Conservation (phyloP, 352 stramenopile genomes). For the Aphanomyces astaci region DNA sequence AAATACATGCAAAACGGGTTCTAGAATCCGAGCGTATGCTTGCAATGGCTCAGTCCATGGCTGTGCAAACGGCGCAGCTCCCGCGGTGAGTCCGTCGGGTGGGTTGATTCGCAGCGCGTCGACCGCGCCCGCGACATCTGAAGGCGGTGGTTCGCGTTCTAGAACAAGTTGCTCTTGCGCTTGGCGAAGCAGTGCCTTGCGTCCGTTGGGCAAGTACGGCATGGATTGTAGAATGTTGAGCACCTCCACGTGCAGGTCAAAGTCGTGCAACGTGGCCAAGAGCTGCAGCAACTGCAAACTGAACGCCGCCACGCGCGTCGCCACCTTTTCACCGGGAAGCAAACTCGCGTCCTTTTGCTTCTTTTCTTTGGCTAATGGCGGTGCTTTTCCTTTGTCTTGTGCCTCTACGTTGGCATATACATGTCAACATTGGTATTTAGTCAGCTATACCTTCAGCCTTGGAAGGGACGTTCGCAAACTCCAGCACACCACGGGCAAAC, state of each 20-base stretch:
- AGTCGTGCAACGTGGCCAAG: not conserved
- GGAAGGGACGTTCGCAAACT: not conserved
- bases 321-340: constrained; percentile 3
- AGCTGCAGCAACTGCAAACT: constrained; percentile 3
- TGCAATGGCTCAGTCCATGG: not conserved
- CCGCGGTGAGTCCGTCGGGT: constrained; percentile 1
- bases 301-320: constrained; percentile 1
- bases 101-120: not conserved
- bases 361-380: constrained; percentile 14
- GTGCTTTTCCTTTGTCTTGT: not conserved
- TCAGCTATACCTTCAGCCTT: not conserved
- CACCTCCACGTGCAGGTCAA: constrained; percentile 11
- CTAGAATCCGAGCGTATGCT: not conserved
- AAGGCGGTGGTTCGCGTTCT: not conserved
- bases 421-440: not conserved
- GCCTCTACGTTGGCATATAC: not conserved
- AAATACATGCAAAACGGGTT: constrained; percentile 7
- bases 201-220: constrained; percentile 5
- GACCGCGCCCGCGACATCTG: not conserved
- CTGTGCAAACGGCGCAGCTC: constrained; percentile 1
- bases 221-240: constrained; percentile 3
- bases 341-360: constrained; percentile 1
- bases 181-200: constrained; percentile 17
- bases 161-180: constrained; percentile 2
- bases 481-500: not conserved